Evolutionary conservation across 768 basidiomycete species (phyloP).

Genomic region (Amanita fuliginea): DNA sequence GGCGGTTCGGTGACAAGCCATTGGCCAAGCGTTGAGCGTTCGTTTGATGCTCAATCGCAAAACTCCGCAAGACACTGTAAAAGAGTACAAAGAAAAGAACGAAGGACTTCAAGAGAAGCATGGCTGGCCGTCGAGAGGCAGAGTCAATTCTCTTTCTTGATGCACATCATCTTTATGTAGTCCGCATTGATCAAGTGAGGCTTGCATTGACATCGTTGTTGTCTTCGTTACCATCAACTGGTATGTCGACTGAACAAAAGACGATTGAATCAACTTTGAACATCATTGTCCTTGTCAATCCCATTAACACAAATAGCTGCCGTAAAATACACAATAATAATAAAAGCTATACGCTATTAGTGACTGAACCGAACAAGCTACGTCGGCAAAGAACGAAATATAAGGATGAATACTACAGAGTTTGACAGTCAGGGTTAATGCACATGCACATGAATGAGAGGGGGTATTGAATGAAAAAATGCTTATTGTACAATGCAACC

Average conservation of each 20-base stretch:
- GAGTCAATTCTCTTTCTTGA: not conserved
- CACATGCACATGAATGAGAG: not conserved
- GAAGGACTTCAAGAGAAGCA: conserved; percentile 10
- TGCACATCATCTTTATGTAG: not conserved
- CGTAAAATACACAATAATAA: conserved; percentile 7
- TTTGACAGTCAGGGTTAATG: not conserved
- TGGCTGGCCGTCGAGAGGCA: not conserved
- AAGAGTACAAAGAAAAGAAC: conserved; percentile 15
- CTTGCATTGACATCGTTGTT: too few species aligned
- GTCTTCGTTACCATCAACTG: too few species aligned
- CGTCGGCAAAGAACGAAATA: not conserved
- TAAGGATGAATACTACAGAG: not conserved
- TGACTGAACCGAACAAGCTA: not conserved
- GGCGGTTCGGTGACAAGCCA: conserved; percentile 30
- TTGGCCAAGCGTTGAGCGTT: conserved; percentile 34
- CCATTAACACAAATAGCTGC: not conserved
- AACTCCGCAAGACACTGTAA: conserved; percentile 10
- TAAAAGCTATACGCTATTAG: conserved; percentile 4
- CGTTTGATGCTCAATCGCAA: conserved; percentile 18
- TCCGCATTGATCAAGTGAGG: not conserved
- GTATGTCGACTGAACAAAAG: too few species aligned
- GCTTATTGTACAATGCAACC: conserved; percentile 40
- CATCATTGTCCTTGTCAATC: not conserved
- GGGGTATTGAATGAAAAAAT: conserved; percentile 6
- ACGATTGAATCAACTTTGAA: too few species aligned